Conservation (phyloP, 371 early-diverging fungal genomes). For the Rhizomucor miehei region DNA sequence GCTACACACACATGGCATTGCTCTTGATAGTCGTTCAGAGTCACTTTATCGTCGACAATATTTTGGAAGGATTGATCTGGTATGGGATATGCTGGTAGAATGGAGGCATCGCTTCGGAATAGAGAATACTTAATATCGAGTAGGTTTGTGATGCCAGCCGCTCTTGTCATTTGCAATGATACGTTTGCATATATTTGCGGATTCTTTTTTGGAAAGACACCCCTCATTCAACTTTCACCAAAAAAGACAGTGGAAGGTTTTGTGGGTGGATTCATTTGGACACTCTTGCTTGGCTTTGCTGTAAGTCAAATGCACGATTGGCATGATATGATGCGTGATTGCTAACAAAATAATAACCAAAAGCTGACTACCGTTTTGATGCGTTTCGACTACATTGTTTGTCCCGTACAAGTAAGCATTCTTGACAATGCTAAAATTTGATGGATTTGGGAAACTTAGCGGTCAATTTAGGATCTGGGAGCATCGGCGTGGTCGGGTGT, state of each 20-base stretch:
- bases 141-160: slow-evolving; percentile 83
- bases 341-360: too few species aligned
- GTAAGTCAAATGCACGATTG: slow-evolving; percentile 31
- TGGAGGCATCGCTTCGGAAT: not conserved
- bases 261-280: slow-evolving; percentile 90
- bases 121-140: not conserved
- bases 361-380: slow-evolving; percentile 38
- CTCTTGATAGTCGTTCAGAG: slow-evolving; percentile 86
- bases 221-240: slow-evolving; percentile 92
- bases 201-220: slow-evolving; percentile 93
- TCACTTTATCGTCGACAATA: slow-evolving; percentile 94
- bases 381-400: slow-evolving; percentile 81
- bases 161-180: slow-evolving; percentile 97
- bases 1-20: slow-evolving; percentile 95
- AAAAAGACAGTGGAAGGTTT: slow-evolving; percentile 99
- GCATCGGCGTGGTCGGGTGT: slow-evolving; percentile 48
- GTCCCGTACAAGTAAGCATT: slow-evolving; percentile 70
- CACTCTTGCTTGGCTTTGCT: slow-evolving; percentile 83
- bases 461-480: slow-evolving; percentile 30
- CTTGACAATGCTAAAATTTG: slow-evolving; percentile 1
- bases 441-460: slow-evolving; percentile 37
- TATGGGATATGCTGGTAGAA: not conserved
- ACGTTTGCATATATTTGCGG: slow-evolving; percentile 98
- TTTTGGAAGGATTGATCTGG: slow-evolving; percentile 98
- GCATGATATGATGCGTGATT: not conserved